Percentiles rank a stretch among this genome's conserved stretches.
These are phyloP conservation scores for Ceriops zippeliana DNA, from an alignment of 345 rosid genomes.

Conservation along the genomic window DNA sequence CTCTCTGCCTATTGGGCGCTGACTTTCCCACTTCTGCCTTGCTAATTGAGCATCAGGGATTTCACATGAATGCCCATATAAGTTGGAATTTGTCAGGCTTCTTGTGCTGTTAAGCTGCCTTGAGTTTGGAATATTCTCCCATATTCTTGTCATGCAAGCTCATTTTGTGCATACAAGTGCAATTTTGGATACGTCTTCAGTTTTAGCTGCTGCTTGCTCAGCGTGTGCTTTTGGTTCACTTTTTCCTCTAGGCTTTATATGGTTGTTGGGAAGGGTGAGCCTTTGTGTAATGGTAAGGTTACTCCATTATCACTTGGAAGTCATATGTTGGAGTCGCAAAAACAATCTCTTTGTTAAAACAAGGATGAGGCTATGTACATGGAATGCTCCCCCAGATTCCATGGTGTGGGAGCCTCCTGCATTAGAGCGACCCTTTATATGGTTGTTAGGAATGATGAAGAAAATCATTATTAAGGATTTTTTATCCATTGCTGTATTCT, in stretches of 20 bases:
- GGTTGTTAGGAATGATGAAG: background rate
- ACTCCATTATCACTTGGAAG: no score
- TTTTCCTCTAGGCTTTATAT: background rate
- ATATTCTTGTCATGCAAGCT: conserved; percentile 9
- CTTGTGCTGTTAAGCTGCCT: conserved; percentile 26
- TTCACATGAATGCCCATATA: conserved; percentile 15
- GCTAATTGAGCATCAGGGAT: conserved; percentile 6
- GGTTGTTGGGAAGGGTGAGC: no score
- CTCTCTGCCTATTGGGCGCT: background rate
- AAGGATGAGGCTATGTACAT: no score
- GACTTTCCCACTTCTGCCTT: conserved; percentile 2
- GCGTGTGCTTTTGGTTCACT: background rate
- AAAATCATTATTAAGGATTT: no score
- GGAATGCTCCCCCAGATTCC: no score
- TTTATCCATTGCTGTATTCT: no score
- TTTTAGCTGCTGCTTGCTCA: background rate
- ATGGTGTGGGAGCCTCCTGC: no score
- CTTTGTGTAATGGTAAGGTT: no score
- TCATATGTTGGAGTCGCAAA: no score
- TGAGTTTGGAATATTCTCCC: conserved; percentile 44
- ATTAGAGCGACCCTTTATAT: no score
- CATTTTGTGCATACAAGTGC: background rate
- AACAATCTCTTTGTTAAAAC: no score
- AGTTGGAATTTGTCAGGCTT: conserved; percentile 43
- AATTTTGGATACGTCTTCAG: background rate